Conservation (phyloP, 2,329 filamentous ascomycete species). For the Hysterium pulicare region DNA sequence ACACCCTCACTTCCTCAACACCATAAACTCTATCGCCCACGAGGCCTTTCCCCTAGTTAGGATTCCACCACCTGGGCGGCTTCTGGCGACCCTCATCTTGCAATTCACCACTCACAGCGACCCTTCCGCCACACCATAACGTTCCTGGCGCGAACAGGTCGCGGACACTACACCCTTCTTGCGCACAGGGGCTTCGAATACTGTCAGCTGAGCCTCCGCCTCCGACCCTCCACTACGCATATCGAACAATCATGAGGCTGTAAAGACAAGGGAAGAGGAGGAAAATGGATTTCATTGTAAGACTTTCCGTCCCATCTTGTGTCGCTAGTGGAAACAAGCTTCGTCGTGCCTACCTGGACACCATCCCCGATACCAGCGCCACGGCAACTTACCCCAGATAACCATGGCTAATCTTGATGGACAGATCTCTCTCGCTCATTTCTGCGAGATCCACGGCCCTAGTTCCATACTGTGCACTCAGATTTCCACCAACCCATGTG, state of each 20-base stretch:
- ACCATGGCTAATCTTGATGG: slow-evolving; percentile 16
- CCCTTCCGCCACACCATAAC: slow-evolving; percentile 16
- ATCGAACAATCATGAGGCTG: slow-evolving; percentile 27
- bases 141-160: slow-evolving; percentile 14
- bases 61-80: not conserved
- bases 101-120: slow-evolving; percentile 25
- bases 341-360: slow-evolving; percentile 1
- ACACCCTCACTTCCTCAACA: not conserved
- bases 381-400: slow-evolving; percentile 6
- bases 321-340: slow-evolving; percentile 3
- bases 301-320: slow-evolving; percentile 19
- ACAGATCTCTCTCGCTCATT: slow-evolving; percentile 60
- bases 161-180: slow-evolving; percentile 20
- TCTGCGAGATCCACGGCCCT: slow-evolving; percentile 61
- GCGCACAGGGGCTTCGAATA: slow-evolving; percentile 16
- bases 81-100: slow-evolving; percentile 12
- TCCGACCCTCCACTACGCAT: slow-evolving; percentile 22
- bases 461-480: slow-evolving; percentile 62
- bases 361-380: slow-evolving; percentile 4
- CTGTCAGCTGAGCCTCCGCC: slow-evolving; percentile 34
- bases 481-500: slow-evolving; percentile 53
- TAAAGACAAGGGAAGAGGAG: slow-evolving; percentile 22
- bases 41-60: not conserved
- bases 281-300: slow-evolving; percentile 42
- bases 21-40: not conserved